Conservation (phyloP, 2,329 filamentous ascomycete genomes). For the Colletotrichum spaethianum region DNA sequence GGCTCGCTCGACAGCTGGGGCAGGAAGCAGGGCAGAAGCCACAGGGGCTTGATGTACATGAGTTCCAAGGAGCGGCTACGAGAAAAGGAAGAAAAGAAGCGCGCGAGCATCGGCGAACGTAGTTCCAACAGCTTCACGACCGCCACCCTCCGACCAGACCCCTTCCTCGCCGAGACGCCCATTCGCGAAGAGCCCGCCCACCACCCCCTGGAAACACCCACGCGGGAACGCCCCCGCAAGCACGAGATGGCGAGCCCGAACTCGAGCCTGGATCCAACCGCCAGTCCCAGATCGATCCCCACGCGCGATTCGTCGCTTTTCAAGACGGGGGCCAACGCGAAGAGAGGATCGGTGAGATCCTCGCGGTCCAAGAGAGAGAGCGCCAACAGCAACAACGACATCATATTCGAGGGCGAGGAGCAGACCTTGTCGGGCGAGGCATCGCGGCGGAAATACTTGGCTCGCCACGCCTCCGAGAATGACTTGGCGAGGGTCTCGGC, state of each 20-base stretch:
- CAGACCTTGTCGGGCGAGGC: constrained; percentile 31
- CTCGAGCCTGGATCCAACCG: constrained; percentile 49
- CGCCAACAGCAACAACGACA: constrained; percentile 54
- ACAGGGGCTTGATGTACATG: constrained; percentile 79
- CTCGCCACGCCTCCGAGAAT: constrained; percentile 43
- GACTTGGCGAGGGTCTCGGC: constrained; percentile 44
- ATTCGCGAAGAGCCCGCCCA: constrained; percentile 68
- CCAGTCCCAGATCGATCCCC: constrained; percentile 71
- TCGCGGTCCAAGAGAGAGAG: constrained; percentile 65
- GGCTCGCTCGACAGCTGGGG: constrained; percentile 75
- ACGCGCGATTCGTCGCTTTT: constrained; percentile 77
- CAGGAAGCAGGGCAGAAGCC: constrained; percentile 66
- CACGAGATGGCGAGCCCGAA: constrained; percentile 45
- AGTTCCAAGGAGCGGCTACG: constrained; percentile 78
- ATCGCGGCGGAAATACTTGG: constrained; percentile 45
- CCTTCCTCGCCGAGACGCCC: constrained; percentile 65
- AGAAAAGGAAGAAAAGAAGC: constrained; percentile 75
- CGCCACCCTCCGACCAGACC: constrained; percentile 57
- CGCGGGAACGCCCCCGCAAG: constrained; percentile 38
- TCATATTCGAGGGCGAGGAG: constrained; percentile 61
- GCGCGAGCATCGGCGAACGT: constrained; percentile 59
- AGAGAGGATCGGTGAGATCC: constrained; percentile 66
- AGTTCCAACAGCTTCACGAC: constrained; percentile 58
- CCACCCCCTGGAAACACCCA: constrained; percentile 48
- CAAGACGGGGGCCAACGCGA: constrained; percentile 67